Evolutionary conservation across 768 basidiomycete species (phyloP), one percentile per base, ranked within the genome.

Genomic region (Piloderma croceum): DNA sequence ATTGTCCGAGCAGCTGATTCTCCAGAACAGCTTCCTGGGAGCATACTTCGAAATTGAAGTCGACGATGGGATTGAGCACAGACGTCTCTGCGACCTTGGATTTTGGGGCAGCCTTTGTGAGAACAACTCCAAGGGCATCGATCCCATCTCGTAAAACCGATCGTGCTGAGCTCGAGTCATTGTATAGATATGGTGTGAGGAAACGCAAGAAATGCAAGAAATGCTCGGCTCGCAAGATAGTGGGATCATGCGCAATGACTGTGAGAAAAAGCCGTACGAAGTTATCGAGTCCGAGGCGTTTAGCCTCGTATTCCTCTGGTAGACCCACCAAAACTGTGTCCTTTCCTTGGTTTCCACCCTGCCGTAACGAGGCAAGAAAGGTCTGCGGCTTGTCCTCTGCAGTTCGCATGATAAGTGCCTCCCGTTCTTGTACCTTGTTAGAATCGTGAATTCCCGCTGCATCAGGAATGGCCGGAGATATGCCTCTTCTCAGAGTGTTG

Each of bases 321-420:
- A 79, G 60, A 20, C 70, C 63, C 29, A 74, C 56, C 3, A 69
- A 63, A 31, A 71, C 57, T 33, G 66, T 64, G 13, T 56, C 58
- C 32, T 63, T 68, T 17, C 65, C 64, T 36, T 71, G 63, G 3
- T 66, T 60, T 22, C 66, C 65, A 18, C 44, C 47, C 31, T 68
- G 66, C 39, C 70, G 69, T 15, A 84, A 56, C 5, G 73, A 67
- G 11, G 76, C 68, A 20, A 86, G 59, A 47, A 86, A 79, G 0
- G 80, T 71, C 47, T 86, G 83, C 1, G 84, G 83, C 38, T 74
- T 80, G 45, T 84, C 80, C 50, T 87, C 85, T 5, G 79, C 83
- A 3, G 79, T 79, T 20, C 67, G 72, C 34, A 83, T 67, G 48
- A 88, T 69, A 17, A 85, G 61, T 3, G 83, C 80, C 50, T 88